Evolutionary conservation across 768 basidiomycete species (phyloP), one percentile per base, ranked within the genome.

Genomic region (Mycena albidolilacea): DNA sequence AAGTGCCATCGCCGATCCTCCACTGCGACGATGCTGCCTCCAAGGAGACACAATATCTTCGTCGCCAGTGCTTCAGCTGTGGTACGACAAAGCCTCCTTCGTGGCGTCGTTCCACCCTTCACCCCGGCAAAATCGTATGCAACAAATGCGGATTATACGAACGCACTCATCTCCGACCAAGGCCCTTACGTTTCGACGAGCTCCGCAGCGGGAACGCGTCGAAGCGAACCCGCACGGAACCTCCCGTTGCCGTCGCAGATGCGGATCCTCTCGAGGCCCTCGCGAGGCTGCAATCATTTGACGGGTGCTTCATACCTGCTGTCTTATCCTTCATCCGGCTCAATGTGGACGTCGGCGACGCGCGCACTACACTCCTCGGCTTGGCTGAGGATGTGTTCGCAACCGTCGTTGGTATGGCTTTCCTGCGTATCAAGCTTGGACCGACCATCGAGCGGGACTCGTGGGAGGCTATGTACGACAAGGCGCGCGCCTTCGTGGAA

Each of bases 121-220:
- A 95, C 80, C 94, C 93, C 0, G 95, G 95, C 73, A 96, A 96
- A 83, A 95, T 96, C 77, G 95, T 96, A 60, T 96, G 95, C 88
- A 96, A 96, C 88, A 95, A 95, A 85, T 96, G 95, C 75, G 95
- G 95, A 17, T 87, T 96, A 46, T 96, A 95, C 78, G 95, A 96
- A 81, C 93, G 95, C 79, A 96, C 95, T 10, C 95, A 96, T 77
- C 81, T 95, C 61, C 89, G 95, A 30, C 89, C 94, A 3, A 87
- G 95, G 14, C 95, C 95, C 7, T 86, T 95, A 80, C 86, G 8
- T 84, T 87, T 9, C 79, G 77, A 44, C 85, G 86, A 74, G 14
- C 91, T 95, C 75, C 77, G 37, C 72, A 83, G 30, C 19, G 35
- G 35, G 5, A 17, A 41, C 7, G 15, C 15, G 12, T 17, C 57